Percentiles rank a stretch among this genome's conserved stretches.
phyloP scores from a whole-genome alignment of 768 basidiomycete genomes.

The Termitomyces sp. region DNA sequence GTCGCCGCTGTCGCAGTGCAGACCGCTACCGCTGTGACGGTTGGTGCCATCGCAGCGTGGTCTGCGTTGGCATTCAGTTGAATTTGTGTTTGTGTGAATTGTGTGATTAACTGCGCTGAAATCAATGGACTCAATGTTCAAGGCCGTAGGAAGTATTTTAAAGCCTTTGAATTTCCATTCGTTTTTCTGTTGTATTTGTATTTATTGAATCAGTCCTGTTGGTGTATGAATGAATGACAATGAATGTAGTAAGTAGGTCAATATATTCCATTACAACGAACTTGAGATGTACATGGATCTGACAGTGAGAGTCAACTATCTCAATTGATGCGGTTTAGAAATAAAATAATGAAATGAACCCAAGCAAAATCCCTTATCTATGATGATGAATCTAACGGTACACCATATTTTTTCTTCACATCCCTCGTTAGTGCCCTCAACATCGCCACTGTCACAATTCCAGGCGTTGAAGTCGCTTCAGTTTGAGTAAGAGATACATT shows the following conservation, averaged over 20 bases:
- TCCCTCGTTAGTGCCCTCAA: constrained; percentile 52
- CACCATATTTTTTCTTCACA: constrained; percentile 41
- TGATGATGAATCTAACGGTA: constrained; percentile 6
- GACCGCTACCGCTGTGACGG: constrained; percentile 54
- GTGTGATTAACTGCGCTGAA: not conserved
- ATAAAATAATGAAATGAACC: not conserved
- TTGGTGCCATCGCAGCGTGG: constrained; percentile 73
- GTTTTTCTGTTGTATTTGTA: not conserved
- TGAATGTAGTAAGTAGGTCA: not conserved
- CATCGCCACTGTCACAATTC: constrained; percentile 56
- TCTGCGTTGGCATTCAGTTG: constrained; percentile 63
- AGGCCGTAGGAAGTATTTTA: not conserved
- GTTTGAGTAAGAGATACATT: constrained; percentile 32
- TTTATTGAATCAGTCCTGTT: not conserved
- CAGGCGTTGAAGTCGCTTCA: constrained; percentile 17
- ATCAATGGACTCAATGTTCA: not conserved
- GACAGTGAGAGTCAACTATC: not conserved
- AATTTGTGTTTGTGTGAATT: constrained; percentile 8
- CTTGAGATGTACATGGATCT: not conserved
- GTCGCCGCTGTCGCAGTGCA: constrained; percentile 40
- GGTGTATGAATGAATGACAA: not conserved
- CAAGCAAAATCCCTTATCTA: not conserved
- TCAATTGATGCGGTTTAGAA: not conserved
- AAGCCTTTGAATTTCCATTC: not conserved
- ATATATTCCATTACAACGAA: not conserved